Base-by-base conservation (phyloP, 23 red algal species). In the Gracilaria gracilis region DNA sequence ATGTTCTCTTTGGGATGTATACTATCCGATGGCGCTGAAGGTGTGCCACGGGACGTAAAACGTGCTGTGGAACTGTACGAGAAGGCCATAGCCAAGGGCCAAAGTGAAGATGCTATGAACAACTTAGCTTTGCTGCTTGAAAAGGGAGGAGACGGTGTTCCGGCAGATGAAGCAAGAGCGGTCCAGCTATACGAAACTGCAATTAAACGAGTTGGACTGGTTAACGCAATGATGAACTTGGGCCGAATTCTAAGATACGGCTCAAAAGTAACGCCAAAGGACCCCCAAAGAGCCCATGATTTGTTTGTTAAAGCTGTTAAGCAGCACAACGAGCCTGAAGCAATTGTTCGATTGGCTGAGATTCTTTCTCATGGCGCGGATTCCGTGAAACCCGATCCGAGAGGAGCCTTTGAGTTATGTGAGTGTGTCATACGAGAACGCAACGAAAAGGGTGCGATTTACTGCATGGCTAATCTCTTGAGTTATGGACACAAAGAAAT, bases 381-480 rank as follows among this genome's bases (percentile, higher is more conserved):
- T 36, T 69, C 64, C 3, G 33, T 88, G 32, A 55, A 77, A 46
- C 49, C 85, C 25, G 66, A 88, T 50, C 85, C 69, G 34, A 62
- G 51, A 21, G 48, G 85, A 53, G 85, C 85, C 25, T 38, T 88
- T 54, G 51, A 88, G 36, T 55, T 88, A 0, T 71, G 50, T 88
- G 69, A 88, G 50, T 34, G 19, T 35, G 85, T 71, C 59, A 55
- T 76, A 31, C 38, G 37, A 20, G 85, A 75, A 44, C 65, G 25
- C 65, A 71, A 71, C 37, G 65, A 88, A 24, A 59, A 54, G 73
- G 85, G 73, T 39, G 85, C 85, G 9, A 61, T 88, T 12, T 88
- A 75, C n/a, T 75, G 40, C 42, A 50, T 88, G 40, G 85, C 85
- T 29, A 47, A 51, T 27, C 65, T 88, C 66, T 61, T 88, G 50